These are phyloP conservation scores for Neurospora sp. DNA, from an alignment of 495 filamentous ascomycete genomes.

Conservation along the genomic window DNA sequence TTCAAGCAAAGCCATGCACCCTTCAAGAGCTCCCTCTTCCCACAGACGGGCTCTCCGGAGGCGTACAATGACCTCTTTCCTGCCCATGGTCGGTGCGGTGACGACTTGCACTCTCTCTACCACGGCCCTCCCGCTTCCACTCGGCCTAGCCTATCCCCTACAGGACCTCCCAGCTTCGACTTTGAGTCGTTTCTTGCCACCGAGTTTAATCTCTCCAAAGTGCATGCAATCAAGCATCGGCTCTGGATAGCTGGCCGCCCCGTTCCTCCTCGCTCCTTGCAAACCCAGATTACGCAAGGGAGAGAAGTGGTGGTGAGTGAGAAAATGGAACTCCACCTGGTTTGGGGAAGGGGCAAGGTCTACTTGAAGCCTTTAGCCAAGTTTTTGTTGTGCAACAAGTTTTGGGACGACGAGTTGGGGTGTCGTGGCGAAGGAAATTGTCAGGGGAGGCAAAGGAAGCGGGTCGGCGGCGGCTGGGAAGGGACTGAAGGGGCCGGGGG, in stretches of 20 bases:
- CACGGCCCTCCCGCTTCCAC: neutral
- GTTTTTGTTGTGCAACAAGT: slow-evolving; percentile 23
- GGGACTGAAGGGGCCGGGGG: neutral
- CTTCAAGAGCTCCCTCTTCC: neutral
- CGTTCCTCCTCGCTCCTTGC: slow-evolving; percentile 26
- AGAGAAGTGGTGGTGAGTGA: slow-evolving; percentile 35
- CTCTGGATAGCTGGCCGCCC: slow-evolving; percentile 35
- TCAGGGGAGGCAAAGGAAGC: neutral
- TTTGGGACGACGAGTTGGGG: slow-evolving; percentile 21
- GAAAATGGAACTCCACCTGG: slow-evolving; percentile 30
- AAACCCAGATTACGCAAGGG: slow-evolving; percentile 23
- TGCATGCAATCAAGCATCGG: neutral
- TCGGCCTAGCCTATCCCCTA: neutral
- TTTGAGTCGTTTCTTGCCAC: neutral
- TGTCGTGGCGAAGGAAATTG: neutral
- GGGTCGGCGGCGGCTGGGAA: neutral
- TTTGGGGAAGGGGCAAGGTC: slow-evolving; percentile 29
- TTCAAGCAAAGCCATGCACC: neutral
- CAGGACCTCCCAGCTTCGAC: neutral
- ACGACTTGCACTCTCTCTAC: neutral
- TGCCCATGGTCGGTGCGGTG: neutral
- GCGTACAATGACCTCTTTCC: neutral
- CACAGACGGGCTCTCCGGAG: neutral
- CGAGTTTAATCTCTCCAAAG: neutral
- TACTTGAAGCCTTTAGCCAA: slow-evolving; percentile 27